A percentile compares a stretch with the other conserved stretches of the same genome.
These are phyloP conservation scores for Euphorbia celastroides DNA, from an alignment of 441 rosid species.

Conservation along the genomic window DNA sequence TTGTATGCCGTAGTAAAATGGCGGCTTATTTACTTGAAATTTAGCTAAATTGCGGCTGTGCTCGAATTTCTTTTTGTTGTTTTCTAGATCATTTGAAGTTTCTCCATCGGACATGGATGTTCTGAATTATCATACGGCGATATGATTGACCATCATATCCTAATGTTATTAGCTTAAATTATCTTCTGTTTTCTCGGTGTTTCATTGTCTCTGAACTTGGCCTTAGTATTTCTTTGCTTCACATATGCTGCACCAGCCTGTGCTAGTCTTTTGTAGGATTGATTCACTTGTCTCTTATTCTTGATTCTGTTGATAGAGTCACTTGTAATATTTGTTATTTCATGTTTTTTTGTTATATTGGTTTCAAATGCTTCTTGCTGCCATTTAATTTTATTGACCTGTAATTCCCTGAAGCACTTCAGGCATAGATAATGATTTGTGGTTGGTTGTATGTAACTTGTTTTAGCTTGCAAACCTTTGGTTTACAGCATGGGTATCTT, in stretches of 20 bases:
- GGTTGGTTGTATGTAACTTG: constrained; percentile 4
- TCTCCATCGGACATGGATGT: not conserved
- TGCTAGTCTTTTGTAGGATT: not conserved
- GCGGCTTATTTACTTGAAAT: not conserved
- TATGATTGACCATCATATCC: not conserved
- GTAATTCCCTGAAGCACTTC: not conserved
- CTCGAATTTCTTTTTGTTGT: not conserved
- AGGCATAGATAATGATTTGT: not conserved
- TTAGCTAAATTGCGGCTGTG: not conserved
- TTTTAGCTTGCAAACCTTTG: not conserved
- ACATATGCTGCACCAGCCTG: too few relatives aligned
- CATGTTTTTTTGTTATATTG: not conserved
- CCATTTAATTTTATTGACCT: not conserved
- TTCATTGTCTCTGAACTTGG: not conserved
- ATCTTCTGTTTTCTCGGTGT: not conserved
- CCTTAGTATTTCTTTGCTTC: not conserved
- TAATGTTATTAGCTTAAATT: not conserved
- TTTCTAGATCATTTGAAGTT: not conserved
- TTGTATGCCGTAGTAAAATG: not conserved
- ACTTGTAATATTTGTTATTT: not conserved
- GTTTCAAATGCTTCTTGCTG: not conserved
- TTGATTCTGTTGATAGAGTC: not conserved
- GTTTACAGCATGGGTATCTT: constrained; percentile 24
- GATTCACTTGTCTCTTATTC: not conserved
- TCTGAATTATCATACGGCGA: not conserved